These are phyloP conservation scores for Plasmopara viticola DNA, from an alignment of 352 stramenopile species.

Conservation along the genomic window DNA sequence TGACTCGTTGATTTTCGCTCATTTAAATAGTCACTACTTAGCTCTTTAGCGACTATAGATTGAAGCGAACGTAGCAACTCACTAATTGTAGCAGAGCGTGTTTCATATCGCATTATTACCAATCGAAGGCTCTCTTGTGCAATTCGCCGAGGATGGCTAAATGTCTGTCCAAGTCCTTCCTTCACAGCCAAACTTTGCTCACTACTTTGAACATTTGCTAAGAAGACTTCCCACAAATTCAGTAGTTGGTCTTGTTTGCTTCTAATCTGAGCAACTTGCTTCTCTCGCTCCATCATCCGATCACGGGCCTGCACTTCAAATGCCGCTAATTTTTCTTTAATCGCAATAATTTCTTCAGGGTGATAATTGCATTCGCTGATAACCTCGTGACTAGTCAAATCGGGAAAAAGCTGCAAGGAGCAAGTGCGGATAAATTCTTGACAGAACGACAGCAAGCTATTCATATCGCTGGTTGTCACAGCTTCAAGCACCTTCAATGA, in stretches of 20 bases:
- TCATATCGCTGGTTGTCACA: slow-evolving; percentile 27
- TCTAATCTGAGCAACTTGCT: slow-evolving; percentile 31
- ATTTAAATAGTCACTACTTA: not conserved
- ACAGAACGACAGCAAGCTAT: slow-evolving; percentile 26
- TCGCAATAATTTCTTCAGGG: slow-evolving; percentile 50
- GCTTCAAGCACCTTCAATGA: slow-evolving; percentile 19
- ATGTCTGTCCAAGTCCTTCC: slow-evolving; percentile 87
- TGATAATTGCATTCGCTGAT: slow-evolving; percentile 84
- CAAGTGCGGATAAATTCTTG: slow-evolving; percentile 55
- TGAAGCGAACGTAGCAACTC: slow-evolving; percentile 50
- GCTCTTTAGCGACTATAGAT: slow-evolving; percentile 22
- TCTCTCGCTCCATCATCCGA: slow-evolving; percentile 28
- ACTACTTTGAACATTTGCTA: slow-evolving; percentile 59
- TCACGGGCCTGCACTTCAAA: slow-evolving; percentile 36
- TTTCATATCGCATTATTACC: slow-evolving; percentile 75
- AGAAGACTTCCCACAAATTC: slow-evolving; percentile 46
- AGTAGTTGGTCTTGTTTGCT: slow-evolving; percentile 27
- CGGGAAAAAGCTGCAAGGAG: slow-evolving; percentile 47
- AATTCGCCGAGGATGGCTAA: slow-evolving; percentile 70
- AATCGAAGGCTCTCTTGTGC: slow-evolving; percentile 82
- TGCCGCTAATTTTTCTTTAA: slow-evolving; percentile 33
- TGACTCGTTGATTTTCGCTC: slow-evolving; percentile 8
- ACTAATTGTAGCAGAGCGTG: slow-evolving; percentile 56
- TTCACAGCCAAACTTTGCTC: slow-evolving; percentile 81
- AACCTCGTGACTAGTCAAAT: slow-evolving; percentile 51